Base-by-base conservation (phyloP, 176 grass and related monocot species). In the Hordeum marinum region DNA sequence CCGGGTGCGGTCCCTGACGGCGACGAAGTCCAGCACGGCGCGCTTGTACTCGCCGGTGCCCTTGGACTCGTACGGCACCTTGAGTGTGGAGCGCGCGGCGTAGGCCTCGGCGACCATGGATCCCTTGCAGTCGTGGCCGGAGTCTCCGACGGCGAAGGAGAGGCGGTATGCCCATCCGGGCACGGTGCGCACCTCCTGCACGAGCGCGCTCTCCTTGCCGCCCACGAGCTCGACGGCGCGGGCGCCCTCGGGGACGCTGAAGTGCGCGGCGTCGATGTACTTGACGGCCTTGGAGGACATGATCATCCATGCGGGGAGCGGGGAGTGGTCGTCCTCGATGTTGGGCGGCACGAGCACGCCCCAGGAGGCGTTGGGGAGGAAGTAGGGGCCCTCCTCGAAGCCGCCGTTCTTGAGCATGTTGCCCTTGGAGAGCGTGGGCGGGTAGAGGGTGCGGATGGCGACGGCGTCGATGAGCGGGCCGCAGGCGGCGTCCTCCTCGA, bases 351-450 rank as follows among this genome's bases (percentile, higher is more conserved):
- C 88, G 58, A 99, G 88, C 26, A 89, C 91, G 0, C 96, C 96
- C 91, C 91, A 94, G 0, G 96, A 87, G 21, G 96, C 85, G 75
- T 89, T 91, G 5, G 96, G 91, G 2, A 96, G 40, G 34, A 99
- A 80, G 88, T 92, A 94, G 17, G 96, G 96, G 0, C 96, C 96
- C 32, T 99, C 96, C 93, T 99, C 96, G 48, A 99, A 94, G 1
- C 91, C 96, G 5, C 88, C 91, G 82, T 99, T 99, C 93, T 96
- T 99, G 79, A 99, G 85, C 84, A 99, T 42, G 84, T 98, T 93
- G 7, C 91, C 54, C 21, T 77, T 67, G 36, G 13, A 63, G 27
- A 88, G 86, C 15, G 15, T 46, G 4, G 95, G 95, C 27, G 95
- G 95, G 84, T 91, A 85, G 20, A 95, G 91, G 4, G 85, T 87